These are phyloP conservation scores for Hyaloraphidium curvatum DNA, from an alignment of 192 early-diverging fungal genomes.

Conservation along the genomic window DNA sequence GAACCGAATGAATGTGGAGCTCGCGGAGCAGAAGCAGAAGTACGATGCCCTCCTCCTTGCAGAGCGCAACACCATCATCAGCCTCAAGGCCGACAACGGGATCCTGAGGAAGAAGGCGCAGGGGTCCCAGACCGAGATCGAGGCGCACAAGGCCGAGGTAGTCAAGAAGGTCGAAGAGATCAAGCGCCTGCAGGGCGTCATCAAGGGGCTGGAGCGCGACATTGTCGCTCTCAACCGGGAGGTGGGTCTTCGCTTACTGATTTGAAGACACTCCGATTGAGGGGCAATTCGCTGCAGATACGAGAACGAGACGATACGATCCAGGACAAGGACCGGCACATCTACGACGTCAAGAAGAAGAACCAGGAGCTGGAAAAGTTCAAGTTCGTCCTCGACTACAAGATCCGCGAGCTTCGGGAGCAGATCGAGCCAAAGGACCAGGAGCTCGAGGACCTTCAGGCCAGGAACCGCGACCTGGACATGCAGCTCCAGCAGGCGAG, in stretches of 20 bases:
- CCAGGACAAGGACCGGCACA: slow-evolving; percentile 40
- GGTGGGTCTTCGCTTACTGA: slow-evolving; percentile 12
- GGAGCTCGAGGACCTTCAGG: slow-evolving; percentile 22
- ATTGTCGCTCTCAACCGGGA: slow-evolving; percentile 41
- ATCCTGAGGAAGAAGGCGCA: slow-evolving; percentile 47
- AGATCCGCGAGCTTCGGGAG: slow-evolving; percentile 41
- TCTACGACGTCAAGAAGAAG: slow-evolving; percentile 47
- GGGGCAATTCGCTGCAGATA: slow-evolving; percentile 15
- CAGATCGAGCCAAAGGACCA: slow-evolving; percentile 41
- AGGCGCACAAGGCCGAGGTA: slow-evolving; percentile 36
- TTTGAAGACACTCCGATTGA: background rate
- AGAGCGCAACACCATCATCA: slow-evolving; percentile 31
- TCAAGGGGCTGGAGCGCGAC: slow-evolving; percentile 42
- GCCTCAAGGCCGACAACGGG: slow-evolving; percentile 44
- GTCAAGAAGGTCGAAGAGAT: slow-evolving; percentile 36
- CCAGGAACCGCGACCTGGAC: slow-evolving; percentile 29
- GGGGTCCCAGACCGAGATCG: slow-evolving; percentile 37
- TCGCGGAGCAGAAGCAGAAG: slow-evolving; percentile 28
- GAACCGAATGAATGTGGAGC: too few relatives aligned
- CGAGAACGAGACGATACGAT: slow-evolving; percentile 43
- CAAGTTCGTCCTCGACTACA: slow-evolving; percentile 47
- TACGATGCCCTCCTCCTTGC: slow-evolving; percentile 37
- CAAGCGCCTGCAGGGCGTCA: slow-evolving; percentile 36
- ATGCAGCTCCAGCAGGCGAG: slow-evolving; percentile 36
- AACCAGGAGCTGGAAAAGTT: slow-evolving; percentile 51